Evolutionary conservation across 2,329 filamentous ascomycete species (phyloP), one percentile per base, ranked within the genome.

Genomic region (Colletotrichum simmondsii): DNA sequence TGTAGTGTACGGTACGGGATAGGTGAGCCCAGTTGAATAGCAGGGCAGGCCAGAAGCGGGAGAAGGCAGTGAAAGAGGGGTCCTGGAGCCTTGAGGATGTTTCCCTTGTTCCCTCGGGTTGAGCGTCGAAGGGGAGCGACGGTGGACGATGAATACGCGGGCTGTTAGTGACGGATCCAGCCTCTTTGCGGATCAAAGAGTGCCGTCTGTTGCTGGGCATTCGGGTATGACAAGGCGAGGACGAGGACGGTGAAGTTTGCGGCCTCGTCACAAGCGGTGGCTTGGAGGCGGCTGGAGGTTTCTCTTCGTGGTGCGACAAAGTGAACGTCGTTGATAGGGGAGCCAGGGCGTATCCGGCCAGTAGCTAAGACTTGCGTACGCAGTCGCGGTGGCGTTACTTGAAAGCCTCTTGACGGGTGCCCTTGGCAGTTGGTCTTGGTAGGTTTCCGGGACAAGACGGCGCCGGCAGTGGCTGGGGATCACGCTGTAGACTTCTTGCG

Each of bases 241-340:
- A 70, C 60, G 66, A 61, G 56, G 53, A 60, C 22, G 67, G 32
- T 35, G 22, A 42, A 32, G n/a, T 56, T 57, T 56, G 26, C 61
- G 52, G 42, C 26, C 22, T 65, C 60, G 66, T 73, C 56, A 71
- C 60, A 19, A n/a, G 10, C 4, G 30, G 69, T 72, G 70, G 70
- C 70, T 70, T 72, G 70, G 70, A 65, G 63, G 19, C 6, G 52
- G 65, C 46, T 53, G 24, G 35, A 56, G 56, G 28, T 58, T 57
- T 69, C 65, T 64, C 28, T 10, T 58, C 22, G 19, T 58, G 26
- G 56, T 53, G 46, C 56, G 52, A 59, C 57, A 32, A 60, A 19
- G 57, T 46, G 53, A 65, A 14, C n/a, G 42, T 49, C 42, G 42
- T 49, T 49, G 42, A 49, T 22, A 49, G n/a, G 42, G 19, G 42